phyloP scores from a whole-genome alignment of 441 rosid genomes.

The Breynia disticha region DNA sequence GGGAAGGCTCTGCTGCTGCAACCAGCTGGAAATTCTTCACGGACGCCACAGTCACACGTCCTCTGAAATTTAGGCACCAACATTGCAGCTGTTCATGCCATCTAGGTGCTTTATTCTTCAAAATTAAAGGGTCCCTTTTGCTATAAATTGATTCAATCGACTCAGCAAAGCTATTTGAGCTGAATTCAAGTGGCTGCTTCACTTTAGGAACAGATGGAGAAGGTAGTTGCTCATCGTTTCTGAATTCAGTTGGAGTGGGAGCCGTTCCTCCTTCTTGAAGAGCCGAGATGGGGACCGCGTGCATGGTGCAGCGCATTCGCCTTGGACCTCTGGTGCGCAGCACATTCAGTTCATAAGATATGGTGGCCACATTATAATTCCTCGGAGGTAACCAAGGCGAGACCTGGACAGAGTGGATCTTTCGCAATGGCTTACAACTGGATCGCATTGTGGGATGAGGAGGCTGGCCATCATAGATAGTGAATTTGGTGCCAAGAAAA shows the following conservation, averaged over 20 bases:
- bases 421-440: slow-evolving; percentile 22
- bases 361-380: slow-evolving; percentile 38
- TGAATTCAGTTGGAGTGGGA: slow-evolving; percentile 43
- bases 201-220: slow-evolving; percentile 21
- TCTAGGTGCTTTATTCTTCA: slow-evolving; percentile 87
- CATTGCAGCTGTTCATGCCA: slow-evolving; percentile 97
- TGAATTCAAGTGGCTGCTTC: slow-evolving; percentile 33
- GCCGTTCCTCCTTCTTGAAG: slow-evolving; percentile 62
- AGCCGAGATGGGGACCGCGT: slow-evolving; percentile 52
- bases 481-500: slow-evolving; percentile 84
- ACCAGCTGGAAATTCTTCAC: slow-evolving; percentile 93
- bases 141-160: slow-evolving; percentile 13
- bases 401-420: slow-evolving; percentile 32
- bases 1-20: slow-evolving; percentile 54
- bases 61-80: slow-evolving; percentile 91
- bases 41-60: slow-evolving; percentile 86
- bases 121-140: slow-evolving; percentile 33
- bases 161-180: slow-evolving; percentile 26
- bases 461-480: slow-evolving; percentile 57
- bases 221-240: slow-evolving; percentile 16
- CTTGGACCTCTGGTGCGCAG: slow-evolving; percentile 89
- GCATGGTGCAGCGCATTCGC: slow-evolving; percentile 74
- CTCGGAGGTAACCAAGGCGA: slow-evolving; percentile 31
- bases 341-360: slow-evolving; percentile 74
- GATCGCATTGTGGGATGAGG: slow-evolving; percentile 26